Evolutionary conservation across 2,329 filamentous ascomycete species (phyloP).

Genomic region (Alternaria atra): DNA sequence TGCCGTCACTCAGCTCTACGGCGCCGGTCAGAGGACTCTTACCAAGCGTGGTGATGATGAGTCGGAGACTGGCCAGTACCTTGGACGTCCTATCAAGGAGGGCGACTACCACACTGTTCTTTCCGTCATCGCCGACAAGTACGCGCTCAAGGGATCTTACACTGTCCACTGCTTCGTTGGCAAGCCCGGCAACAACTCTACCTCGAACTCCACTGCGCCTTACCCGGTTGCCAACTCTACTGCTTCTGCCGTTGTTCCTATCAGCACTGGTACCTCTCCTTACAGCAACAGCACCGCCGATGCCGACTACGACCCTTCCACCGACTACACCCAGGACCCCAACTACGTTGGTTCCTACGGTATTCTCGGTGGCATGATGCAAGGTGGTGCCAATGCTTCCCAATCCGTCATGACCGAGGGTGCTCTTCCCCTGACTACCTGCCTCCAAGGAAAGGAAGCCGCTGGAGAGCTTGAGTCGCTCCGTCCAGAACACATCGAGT

Average conservation of each 20-base stretch:
- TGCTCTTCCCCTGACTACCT: conserved; percentile 45
- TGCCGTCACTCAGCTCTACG: conserved; percentile 44
- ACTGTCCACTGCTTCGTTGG: conserved; percentile 49
- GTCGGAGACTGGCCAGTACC: conserved; percentile 35
- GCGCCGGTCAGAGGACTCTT: conserved; percentile 52
- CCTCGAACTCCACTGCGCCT: conserved; percentile 28
- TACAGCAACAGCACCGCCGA: conserved; percentile 32
- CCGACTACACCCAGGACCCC: conserved; percentile 40
- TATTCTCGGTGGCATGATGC: conserved; percentile 42
- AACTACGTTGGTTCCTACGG: conserved; percentile 47
- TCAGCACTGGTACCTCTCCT: conserved; percentile 16
- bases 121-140: conserved; percentile 46
- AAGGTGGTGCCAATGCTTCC: conserved; percentile 34
- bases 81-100: conserved; percentile 43
- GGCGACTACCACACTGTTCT: conserved; percentile 50
- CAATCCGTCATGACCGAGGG: conserved; percentile 43
- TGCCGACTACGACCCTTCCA: conserved; percentile 35
- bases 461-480: conserved; percentile 43
- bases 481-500: conserved; percentile 42
- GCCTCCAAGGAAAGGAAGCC: conserved; percentile 45
- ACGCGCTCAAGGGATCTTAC: conserved; percentile 48
- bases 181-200: conserved; percentile 36
- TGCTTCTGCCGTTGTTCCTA: conserved; percentile 5
- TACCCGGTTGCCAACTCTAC: conserved; percentile 32
- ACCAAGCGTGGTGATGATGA: conserved; percentile 31